These are phyloP conservation scores for Priceomyces haplophilus DNA, from an alignment of 805 yeast species.

Conservation along the genomic window DNA sequence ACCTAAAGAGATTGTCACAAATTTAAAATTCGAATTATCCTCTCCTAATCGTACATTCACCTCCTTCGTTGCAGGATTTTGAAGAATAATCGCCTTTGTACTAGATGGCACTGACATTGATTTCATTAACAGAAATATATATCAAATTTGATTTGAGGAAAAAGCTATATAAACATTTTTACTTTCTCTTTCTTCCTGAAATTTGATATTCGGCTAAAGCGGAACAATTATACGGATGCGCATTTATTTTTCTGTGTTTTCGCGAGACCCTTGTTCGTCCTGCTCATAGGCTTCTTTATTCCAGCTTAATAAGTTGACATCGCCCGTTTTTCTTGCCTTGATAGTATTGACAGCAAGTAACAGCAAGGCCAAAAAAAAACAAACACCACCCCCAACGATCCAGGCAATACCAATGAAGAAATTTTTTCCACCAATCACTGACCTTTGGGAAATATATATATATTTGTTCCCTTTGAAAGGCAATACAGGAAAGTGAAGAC, in stretches of 20 bases:
- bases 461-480: slow-evolving; percentile 67
- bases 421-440: slow-evolving; percentile 76
- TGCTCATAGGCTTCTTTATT: slow-evolving; percentile 42
- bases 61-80: slow-evolving; percentile 18
- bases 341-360: slow-evolving; percentile 55
- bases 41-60: slow-evolving; percentile 21
- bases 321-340: slow-evolving; percentile 70
- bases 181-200: no score
- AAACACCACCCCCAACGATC: slow-evolving; percentile 72
- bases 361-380: slow-evolving; percentile 53
- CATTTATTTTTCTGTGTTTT: slow-evolving; percentile 1
- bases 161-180: no score
- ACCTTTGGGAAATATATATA: slow-evolving; percentile 64
- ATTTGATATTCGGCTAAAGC: no score
- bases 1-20: slow-evolving; percentile 11
- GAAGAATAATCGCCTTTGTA: slow-evolving; percentile 18
- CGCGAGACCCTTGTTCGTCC: slow-evolving; percentile 12
- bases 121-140: not conserved
- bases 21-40: slow-evolving; percentile 24
- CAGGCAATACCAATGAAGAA: slow-evolving; percentile 68
- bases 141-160: no score
- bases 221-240: no score
- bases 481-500: slow-evolving; percentile 76
- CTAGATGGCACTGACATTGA: slow-evolving; percentile 15
- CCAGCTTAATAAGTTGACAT: slow-evolving; percentile 70